Conservation (phyloP, 169 alveolate species). For the Cryptosporidium sp. region DNA sequence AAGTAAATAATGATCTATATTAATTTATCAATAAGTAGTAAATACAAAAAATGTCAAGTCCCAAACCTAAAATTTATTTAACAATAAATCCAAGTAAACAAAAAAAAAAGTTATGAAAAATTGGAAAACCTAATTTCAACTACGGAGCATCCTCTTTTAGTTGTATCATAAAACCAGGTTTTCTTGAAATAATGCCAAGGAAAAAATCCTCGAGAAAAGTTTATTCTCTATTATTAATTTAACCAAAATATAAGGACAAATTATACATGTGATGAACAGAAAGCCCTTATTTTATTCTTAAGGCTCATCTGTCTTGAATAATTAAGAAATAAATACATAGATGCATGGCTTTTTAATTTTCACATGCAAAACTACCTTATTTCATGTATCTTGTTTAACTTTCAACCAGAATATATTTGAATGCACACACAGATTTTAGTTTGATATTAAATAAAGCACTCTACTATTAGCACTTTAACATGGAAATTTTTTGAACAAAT, state of each 20-base stretch:
- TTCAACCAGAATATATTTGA: neutral
- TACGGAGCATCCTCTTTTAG: neutral
- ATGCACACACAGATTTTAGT: neutral
- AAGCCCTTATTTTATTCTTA: too few species aligned
- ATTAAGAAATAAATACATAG: too few species aligned
- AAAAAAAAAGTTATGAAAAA: neutral
- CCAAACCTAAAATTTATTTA: neutral
- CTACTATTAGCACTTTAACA: neutral
- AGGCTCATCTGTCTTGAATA: neutral
- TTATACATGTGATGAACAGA: neutral
- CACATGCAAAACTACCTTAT: neutral
- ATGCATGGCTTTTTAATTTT: neutral
- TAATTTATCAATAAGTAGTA: too few species aligned
- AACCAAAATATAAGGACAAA: neutral
- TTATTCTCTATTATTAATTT: too few species aligned
- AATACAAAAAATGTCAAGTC: neutral
- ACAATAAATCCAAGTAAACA: neutral
- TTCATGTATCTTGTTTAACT: too few species aligned
- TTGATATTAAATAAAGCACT: neutral
- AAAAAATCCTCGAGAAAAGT: too few species aligned
- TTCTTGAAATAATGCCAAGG: too few species aligned
- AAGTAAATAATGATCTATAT: conserved; percentile 12
- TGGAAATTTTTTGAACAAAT: too few species aligned
- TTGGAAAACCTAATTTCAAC: neutral
- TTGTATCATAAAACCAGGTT: neutral